phyloP scores from a whole-genome alignment of 2,329 filamentous ascomycete genomes.

The Colletotrichum sp. region DNA sequence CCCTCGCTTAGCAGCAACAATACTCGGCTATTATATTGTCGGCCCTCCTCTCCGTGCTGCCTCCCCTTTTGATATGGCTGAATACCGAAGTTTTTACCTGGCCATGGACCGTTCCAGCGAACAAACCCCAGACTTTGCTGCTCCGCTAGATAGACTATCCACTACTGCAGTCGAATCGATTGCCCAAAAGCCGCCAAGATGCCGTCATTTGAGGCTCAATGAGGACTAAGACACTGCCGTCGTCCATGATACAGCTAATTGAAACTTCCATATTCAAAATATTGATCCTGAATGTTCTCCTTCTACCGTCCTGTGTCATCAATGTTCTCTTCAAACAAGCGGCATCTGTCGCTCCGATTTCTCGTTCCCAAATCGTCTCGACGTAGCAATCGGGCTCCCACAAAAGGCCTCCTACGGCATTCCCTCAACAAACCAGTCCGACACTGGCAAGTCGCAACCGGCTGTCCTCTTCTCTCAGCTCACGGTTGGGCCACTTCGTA shows the following conservation, averaged over 20 bases:
- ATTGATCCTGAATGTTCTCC: neutral
- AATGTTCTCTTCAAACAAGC: neutral
- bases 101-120: neutral
- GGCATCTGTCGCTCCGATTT: neutral
- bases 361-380: neutral
- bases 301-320: neutral
- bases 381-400: neutral
- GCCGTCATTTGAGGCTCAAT: neutral
- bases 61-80: neutral
- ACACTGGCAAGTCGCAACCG: conserved; percentile 4
- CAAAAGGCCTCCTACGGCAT: neutral
- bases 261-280: neutral
- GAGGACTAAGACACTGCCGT: neutral
- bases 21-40: neutral
- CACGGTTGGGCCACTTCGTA: neutral
- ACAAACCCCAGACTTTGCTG: neutral
- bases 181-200: neutral
- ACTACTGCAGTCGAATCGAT: neutral
- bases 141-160: neutral
- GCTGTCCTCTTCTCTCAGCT: neutral
- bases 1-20: neutral
- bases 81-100: neutral
- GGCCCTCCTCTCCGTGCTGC: neutral
- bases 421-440: neutral
- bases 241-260: neutral